These are phyloP conservation scores for Fusarium sp. DNA, from an alignment of 2,329 filamentous ascomycete species.

Conservation along the genomic window DNA sequence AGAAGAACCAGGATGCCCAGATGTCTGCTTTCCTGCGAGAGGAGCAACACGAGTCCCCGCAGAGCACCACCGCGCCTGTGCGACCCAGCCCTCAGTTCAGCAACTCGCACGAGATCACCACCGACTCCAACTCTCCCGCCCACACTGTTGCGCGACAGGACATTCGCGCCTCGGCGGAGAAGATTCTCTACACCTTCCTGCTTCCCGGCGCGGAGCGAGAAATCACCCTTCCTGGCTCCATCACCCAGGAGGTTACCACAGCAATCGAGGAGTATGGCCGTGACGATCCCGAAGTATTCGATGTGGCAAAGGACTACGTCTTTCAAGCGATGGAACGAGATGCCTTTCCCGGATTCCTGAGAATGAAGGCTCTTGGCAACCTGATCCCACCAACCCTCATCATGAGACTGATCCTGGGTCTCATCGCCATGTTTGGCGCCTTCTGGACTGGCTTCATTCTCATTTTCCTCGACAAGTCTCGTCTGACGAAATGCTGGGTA, in stretches of 20 bases:
- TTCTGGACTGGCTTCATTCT: slow-evolving; percentile 96
- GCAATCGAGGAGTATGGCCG: slow-evolving; percentile 91
- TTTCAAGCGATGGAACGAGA: slow-evolving; percentile 99
- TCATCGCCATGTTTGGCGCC: slow-evolving; percentile 85
- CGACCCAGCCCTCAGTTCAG: slow-evolving; percentile 68
- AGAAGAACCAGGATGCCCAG: slow-evolving; percentile 85
- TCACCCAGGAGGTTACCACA: slow-evolving; percentile 85
- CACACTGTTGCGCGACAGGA: slow-evolving; percentile 90
- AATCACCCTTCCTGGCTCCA: slow-evolving; percentile 90
- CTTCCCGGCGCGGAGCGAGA: slow-evolving; percentile 96
- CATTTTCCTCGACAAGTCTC: slow-evolving; percentile 86
- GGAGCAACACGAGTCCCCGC: slow-evolving; percentile 68
- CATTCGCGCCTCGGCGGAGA: slow-evolving; percentile 92
- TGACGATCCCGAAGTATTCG: slow-evolving; percentile 97
- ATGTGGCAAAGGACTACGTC: slow-evolving; percentile 97
- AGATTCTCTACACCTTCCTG: slow-evolving; percentile 98
- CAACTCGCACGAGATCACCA: slow-evolving; percentile 70
- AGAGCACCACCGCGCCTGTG: slow-evolving; percentile 59
- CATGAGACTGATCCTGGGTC: slow-evolving; percentile 84
- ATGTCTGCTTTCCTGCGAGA: slow-evolving; percentile 90
- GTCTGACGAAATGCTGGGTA: slow-evolving; percentile 86
- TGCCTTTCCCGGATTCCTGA: slow-evolving; percentile 96
- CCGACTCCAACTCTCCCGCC: slow-evolving; percentile 84
- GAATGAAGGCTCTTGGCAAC: slow-evolving; percentile 95
- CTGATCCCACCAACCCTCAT: slow-evolving; percentile 92